Conservation (phyloP, 2,329 filamentous ascomycete species). For the Paraconiothyrium sp. region DNA sequence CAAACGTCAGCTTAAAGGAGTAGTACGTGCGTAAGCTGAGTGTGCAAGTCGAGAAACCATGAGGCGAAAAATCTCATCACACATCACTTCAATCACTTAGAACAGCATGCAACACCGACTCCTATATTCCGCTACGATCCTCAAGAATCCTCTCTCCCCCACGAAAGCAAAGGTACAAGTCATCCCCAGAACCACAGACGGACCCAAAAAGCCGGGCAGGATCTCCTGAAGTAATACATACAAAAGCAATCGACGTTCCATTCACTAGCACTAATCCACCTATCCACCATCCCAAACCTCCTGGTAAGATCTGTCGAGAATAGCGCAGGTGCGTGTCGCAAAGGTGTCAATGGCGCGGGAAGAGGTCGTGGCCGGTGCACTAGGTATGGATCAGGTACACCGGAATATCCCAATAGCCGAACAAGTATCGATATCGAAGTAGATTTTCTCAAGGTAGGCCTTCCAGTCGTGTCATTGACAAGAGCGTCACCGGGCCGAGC, state of each 20-base stretch:
- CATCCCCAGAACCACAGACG: neutral
- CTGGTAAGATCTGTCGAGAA: neutral
- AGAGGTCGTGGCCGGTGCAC: too few relatives aligned
- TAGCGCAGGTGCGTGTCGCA: neutral
- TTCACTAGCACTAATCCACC: neutral
- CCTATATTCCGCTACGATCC: neutral
- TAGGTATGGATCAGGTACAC: too few relatives aligned
- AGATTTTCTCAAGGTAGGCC: neutral
- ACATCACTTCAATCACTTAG: neutral
- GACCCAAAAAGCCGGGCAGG: constrained; percentile 1
- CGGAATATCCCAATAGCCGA: too few relatives aligned
- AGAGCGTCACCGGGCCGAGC: neutral
- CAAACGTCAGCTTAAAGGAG: too few relatives aligned
- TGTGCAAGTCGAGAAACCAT: too few relatives aligned
- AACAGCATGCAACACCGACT: neutral
- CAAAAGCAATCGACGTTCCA: neutral
- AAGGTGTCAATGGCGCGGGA: neutral
- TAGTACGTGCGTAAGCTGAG: too few relatives aligned
- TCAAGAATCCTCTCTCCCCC: neutral
- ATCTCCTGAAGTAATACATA: neutral
- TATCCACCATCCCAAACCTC: neutral
- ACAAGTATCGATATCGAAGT: neutral
- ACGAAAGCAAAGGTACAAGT: neutral
- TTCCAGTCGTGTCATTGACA: neutral
- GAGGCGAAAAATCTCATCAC: too few relatives aligned